Conservation (phyloP, 2,329 filamentous ascomycete genomes). For the Diaporthe citriasiana region DNA sequence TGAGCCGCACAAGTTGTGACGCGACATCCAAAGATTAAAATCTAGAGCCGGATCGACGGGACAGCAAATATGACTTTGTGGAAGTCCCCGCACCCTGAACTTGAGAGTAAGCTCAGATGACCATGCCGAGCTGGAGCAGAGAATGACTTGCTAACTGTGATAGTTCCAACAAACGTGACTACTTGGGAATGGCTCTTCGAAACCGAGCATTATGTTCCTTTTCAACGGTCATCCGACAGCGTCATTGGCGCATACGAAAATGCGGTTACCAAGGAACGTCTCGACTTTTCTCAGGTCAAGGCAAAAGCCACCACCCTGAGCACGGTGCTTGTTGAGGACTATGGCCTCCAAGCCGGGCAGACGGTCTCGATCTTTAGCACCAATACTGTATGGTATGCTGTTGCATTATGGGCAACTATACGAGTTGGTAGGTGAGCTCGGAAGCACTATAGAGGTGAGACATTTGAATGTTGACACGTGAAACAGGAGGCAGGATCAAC, state of each 20-base stretch:
- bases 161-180: slow-evolving; percentile 38
- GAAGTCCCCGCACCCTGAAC: slow-evolving; percentile 35
- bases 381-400: slow-evolving; percentile 40
- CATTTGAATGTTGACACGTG: background rate
- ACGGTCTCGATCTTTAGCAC: slow-evolving; percentile 40
- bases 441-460: rapidly evolving
- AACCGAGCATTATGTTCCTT: slow-evolving; percentile 22
- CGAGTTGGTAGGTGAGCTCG: slow-evolving; percentile 27
- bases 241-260: slow-evolving; percentile 33
- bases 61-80: slow-evolving; percentile 35
- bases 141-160: background rate
- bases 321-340: slow-evolving; percentile 32
- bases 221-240: background rate
- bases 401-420: slow-evolving; percentile 37
- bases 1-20: background rate
- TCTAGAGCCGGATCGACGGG: background rate
- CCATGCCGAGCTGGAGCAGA: too few species aligned
- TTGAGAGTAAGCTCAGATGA: slow-evolving; percentile 28
- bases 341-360: slow-evolving; percentile 33
- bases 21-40: background rate
- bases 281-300: slow-evolving; percentile 32
- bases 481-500: slow-evolving; percentile 64
- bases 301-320: slow-evolving; percentile 33
- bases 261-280: slow-evolving; percentile 31
- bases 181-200: slow-evolving; percentile 41